Base-by-base conservation (phyloP, 257 asterid genomes). In the Solanum megistacrolobum region DNA sequence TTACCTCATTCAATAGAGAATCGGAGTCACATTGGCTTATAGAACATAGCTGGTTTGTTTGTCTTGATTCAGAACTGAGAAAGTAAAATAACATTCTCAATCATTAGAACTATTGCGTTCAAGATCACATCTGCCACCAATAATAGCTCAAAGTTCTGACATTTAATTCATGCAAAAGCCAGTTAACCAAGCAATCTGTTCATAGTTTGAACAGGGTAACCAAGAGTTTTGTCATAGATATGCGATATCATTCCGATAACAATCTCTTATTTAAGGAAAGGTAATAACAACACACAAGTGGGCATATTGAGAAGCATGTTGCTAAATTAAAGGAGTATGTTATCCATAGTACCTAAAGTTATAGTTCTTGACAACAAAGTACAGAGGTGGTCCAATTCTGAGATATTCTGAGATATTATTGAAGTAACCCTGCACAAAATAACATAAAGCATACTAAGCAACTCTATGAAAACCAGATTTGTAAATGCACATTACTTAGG, bases 1-100 rank as follows among this genome's bases (percentile, higher is more conserved):
- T 89, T 93, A 97, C 99, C 99, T 97, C 98, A 89, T 96, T 97
- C 89, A 94, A 88, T 78, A 97, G 99, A 90, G 99, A 97, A 88
- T 94, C 90, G 60, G 99, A 92, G 91, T 97, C 95, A 88, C 99
- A 97, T 83, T 95, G 96, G 93, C 96, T 97, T 91, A 97, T 97
- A 89, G 99, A 97, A 92, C 99, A 97, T 82, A 97, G 91, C 89
- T 95, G 95, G 88, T 97, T 96, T 27, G 99, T 97, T 83, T 97
- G 98, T 84, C 93, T 90, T 82, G 99, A 96, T 92, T 94, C 99
- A 87, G 96, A 92, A 89, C 99, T 97, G 98, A 82, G 89, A 83
- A 86, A 86, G 85, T 91, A 39, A 87, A 90, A 89, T 83, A 83
- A 86, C 34, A 91, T 16, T 89, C 89, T 84, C 88, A 81, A 82